Base-by-base conservation (phyloP, 2,329 filamentous ascomycete genomes). In the Cladosporium sp. region DNA sequence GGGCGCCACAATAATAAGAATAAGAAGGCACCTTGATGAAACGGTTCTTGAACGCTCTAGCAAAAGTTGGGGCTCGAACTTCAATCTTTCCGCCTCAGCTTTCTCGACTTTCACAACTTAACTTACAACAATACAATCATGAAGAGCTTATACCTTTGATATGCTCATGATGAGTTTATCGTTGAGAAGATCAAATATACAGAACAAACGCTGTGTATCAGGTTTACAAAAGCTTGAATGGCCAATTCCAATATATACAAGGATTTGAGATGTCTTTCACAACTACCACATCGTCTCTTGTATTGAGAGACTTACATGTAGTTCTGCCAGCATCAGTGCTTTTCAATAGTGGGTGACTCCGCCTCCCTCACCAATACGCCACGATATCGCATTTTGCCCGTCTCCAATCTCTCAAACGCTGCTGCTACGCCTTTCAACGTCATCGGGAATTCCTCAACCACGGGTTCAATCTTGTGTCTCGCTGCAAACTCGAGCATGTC, bases 401-500 rank as follows among this genome's bases (percentile, higher is more conserved):
- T 74, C 49, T 79, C 74, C 54, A 83, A 70, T 10, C 72, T 77
- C 5, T 73, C 55, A 73, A 83, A 81, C 0, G 81, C 81, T n/a
- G 77, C 69, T 26, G 73, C 74, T 14, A 82, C 75, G 28, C 81
- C 81, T 21, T 75, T 68, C 51, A 74, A 73, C 0, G 68, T 78
- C 75, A 83, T 73, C 0, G 79, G 77, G 65, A 80, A 83, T 68
- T 77, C 74, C 73, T 82, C 78, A n/a, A 78, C 63, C 67, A 80
- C 78, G 1, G 81, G 81, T 72, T 81, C 78, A 68, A 83, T 79
- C 18, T 72, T 67, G 60, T 82, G 77, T 24, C 73, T 73, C 2
- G 77, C 78, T 1, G 79, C 79, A 68, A 83, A 82, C 11, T 78
- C 75, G 12, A 83, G 73, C 81, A 83, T 83, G 30, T 78, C 70